Evolutionary conservation across 2,329 filamentous ascomycete genomes (phyloP).

Genomic region (Tolypocladium paradoxum): DNA sequence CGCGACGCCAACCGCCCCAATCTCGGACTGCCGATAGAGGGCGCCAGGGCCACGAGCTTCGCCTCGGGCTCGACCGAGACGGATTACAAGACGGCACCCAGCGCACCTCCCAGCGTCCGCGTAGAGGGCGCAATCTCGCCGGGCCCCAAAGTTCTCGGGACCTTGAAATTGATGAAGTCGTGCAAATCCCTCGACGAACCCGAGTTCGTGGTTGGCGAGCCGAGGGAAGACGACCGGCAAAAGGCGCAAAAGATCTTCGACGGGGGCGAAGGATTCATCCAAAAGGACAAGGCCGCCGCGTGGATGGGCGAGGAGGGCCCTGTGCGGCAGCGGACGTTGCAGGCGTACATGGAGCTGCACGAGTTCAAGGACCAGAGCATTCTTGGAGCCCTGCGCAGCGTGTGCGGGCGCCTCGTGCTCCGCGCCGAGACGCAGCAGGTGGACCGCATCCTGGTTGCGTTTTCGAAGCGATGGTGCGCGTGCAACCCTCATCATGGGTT

Average conservation of each 20-base stretch:
- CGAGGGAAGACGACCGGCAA: constrained; percentile 58
- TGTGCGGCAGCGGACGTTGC: constrained; percentile 45
- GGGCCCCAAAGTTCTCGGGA: constrained; percentile 22
- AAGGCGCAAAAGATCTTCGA: constrained; percentile 78
- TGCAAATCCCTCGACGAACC: constrained; percentile 44
- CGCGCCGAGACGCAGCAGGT: constrained; percentile 94
- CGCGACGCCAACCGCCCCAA: constrained; percentile 18
- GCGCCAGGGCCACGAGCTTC: constrained; percentile 22
- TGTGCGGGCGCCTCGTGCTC: constrained; percentile 73
- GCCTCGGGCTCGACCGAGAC: constrained; percentile 26
- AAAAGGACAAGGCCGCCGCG: constrained; percentile 68
- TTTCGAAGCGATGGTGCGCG: constrained; percentile 82
- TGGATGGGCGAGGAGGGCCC: constrained; percentile 74
- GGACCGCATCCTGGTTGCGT: constrained; percentile 82
- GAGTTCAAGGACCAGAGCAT: constrained; percentile 78
- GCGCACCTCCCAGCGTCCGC: constrained; percentile 31
- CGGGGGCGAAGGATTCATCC: constrained; percentile 71
- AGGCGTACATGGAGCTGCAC: constrained; percentile 86
- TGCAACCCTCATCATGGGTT: constrained; percentile 92
- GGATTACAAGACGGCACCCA: constrained; percentile 31
- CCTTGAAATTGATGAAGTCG: constrained; percentile 20
- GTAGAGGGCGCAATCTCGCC: constrained; percentile 29
- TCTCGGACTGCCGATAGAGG: constrained; percentile 32
- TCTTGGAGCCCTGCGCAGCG: constrained; percentile 61
- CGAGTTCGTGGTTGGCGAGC: constrained; percentile 45